Evolutionary conservation across 208 protist genomes (phyloP), one percentile per base, ranked within the genome.

Genomic region (Trypanosomatidae sp.): DNA sequence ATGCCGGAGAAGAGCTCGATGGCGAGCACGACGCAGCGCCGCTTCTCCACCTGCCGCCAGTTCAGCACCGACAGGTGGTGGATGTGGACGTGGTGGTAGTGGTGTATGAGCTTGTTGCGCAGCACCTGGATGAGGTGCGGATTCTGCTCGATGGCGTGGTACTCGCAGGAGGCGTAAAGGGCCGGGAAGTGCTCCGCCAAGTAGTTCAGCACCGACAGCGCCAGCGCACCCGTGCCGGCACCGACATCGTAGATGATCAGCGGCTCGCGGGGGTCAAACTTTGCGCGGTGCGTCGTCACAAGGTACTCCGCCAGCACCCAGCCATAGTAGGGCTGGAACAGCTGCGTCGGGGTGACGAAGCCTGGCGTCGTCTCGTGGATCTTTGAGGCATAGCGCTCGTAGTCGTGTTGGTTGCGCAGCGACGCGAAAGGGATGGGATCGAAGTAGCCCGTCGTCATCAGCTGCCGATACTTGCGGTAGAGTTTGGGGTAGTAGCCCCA

Each of bases 401-500:
- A 96, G 73, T 96, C 91, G 71, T 92, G 75, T 73, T 94, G 90
- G 66, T 83, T 94, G 76, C 91, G 87, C 59, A 96, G 74, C 50
- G 86, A 85, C 28, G 76, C 75, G 81, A 88, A 96, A 1, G 91
- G 91, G 46, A 96, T 87, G 25, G 91, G 91, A 69, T 94, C 89
- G 73, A 94, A 96, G 84, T 94, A 96, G 39, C 88, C 89, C 13
- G 80, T 91, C 33, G 89, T 94, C 88, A 95, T 93, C 8, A 94
- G 77, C 69, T 93, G 79, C 0, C 91, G 82, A 66, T 97, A 94
- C 74, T 97, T 95, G 77, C 91, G 84, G 55, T 85, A 87, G 41
- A 97, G 77, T 69, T 94, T 95, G 25, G 90, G 91, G 81, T 92
- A 95, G 83, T 97, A 97, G 15, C 93, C 93, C 90, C 91, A 95